phyloP scores from a whole-genome alignment of 139 green algal genomes.

The Chlorella ohadii region DNA sequence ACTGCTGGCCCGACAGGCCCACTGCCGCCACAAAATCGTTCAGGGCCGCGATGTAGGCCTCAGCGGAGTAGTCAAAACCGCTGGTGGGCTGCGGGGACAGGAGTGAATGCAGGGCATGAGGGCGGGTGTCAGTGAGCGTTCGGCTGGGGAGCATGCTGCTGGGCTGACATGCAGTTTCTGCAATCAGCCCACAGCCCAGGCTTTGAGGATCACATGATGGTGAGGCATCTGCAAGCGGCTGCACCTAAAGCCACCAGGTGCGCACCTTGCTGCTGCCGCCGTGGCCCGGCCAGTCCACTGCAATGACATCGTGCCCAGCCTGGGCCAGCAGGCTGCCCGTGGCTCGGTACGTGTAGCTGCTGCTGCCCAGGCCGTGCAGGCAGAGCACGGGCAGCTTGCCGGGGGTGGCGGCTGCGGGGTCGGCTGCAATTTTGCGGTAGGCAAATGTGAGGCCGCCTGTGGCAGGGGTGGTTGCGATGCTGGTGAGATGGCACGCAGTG shows the following conservation, averaged over 20 bases:
- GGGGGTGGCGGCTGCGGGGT: constrained; percentile 11
- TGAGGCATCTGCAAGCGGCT: too few relatives aligned
- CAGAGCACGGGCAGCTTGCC: constrained; percentile 65
- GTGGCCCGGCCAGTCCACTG: constrained; percentile 80
- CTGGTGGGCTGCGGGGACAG: constrained; percentile 21
- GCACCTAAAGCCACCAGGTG: background rate
- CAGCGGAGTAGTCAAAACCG: constrained; percentile 61
- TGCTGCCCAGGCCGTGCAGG: constrained; percentile 75
- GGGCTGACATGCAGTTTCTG: too few relatives aligned
- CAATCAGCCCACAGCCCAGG: too few relatives aligned
- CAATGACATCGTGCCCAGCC: constrained; percentile 63
- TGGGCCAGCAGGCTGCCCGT: constrained; percentile 63
- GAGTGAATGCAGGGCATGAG: background rate
- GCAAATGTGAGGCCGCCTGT: constrained; percentile 53
- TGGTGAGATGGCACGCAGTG: too few relatives aligned
- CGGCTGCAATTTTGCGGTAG: constrained; percentile 56
- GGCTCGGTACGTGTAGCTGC: constrained; percentile 71
- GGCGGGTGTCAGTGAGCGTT: too few relatives aligned
- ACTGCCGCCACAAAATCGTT: constrained; percentile 55
- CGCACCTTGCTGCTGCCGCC: constrained; percentile 62
- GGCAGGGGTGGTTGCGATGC: too few relatives aligned
- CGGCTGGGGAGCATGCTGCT: too few relatives aligned
- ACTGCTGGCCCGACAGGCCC: constrained; percentile 54
- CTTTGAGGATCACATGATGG: too few relatives aligned
- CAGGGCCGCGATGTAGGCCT: constrained; percentile 58